Conservation (phyloP, 352 stramenopile genomes). For the Elongisporangium anandrum region DNA sequence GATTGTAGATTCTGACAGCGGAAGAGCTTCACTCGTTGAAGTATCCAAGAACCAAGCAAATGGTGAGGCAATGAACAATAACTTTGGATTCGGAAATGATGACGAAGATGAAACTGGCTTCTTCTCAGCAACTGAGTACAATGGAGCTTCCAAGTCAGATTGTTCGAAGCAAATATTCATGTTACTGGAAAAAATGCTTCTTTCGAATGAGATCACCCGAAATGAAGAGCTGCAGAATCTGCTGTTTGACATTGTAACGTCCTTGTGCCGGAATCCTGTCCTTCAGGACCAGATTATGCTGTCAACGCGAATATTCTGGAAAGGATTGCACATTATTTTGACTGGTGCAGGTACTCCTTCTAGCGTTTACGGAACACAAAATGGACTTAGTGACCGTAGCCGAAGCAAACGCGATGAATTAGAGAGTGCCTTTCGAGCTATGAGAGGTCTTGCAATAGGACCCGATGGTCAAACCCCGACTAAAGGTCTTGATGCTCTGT, state of each 20-base stretch:
- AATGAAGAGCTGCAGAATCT: constrained; percentile 74
- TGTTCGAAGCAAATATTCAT: constrained; percentile 50
- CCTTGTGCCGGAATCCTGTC: constrained; percentile 44
- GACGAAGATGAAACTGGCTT: constrained; percentile 47
- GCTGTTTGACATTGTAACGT: constrained; percentile 69
- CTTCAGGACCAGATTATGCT: constrained; percentile 65
- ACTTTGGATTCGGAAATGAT: constrained; percentile 33
- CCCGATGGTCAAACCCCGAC: constrained; percentile 44
- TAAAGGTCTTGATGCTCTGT: constrained; percentile 49
- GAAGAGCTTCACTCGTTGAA: constrained; percentile 33
- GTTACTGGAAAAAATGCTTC: constrained; percentile 58
- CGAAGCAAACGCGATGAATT: constrained; percentile 67
- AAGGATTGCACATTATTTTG: constrained; percentile 71
- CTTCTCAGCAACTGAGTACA: constrained; percentile 50
- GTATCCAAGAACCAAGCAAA: constrained; percentile 1
- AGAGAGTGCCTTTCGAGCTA: constrained; percentile 61
- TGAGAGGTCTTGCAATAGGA: constrained; percentile 60
- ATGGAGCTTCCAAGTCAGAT: constrained; percentile 21
- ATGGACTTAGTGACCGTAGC: constrained; percentile 21
- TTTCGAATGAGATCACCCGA: constrained; percentile 71
- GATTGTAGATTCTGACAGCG: constrained; percentile 43
- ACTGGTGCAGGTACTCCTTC: constrained; percentile 54
- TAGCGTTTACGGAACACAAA: constrained; percentile 28
- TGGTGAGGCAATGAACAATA: constrained; percentile 6
- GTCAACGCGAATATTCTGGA: constrained; percentile 72